Evolutionary conservation across 371 early-diverging fungal genomes (phyloP), one percentile per base, ranked within the genome.

Genomic region (Rhizopus stolonifer): DNA sequence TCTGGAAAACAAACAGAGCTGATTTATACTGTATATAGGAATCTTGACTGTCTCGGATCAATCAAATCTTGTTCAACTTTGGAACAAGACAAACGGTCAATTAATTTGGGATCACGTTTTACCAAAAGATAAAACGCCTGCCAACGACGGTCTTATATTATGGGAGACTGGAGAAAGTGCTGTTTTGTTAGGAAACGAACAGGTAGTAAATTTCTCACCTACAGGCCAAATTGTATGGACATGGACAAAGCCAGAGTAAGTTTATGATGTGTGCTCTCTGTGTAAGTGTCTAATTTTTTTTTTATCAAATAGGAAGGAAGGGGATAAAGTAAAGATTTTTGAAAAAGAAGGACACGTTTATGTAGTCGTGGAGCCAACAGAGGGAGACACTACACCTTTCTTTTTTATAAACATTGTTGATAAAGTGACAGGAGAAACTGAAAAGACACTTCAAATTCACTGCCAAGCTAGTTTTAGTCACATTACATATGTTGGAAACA

Each of bases 41-140:
- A 48, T 83, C 13, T 46, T 84, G 0, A 62, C 77, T 7, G 50
- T 81, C 19, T 61, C 77, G 1, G 71, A 71, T 19, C 34, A 66
- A 5, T 55, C 71, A 43, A 56, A 70, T 26, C 74, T 69, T 36
- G 63, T 67, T 18, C 82, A 84, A 22, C 64, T 80, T 33, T 79
- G 78, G 72, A 75, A 79, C 26, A 60, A 65, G 15, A 62, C 66
- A 44, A 55, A 56, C 14, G 54, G 56, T n/a, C 48, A 46, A 24
- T 54, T 66, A 13, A 33, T 60, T 10, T 65, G 62, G 60, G 65
- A 69, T 26, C 33, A 58, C 19, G 32, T 25, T 15, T 36, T 60
- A 13, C 39, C 47, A 21, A 18, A 52, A 32, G 33, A 47, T 15
- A 54, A 52, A 26, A 3, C 6, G 0, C 54, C 44, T 34, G 59